A percentile compares a stretch with the other conserved stretches of the same genome.
phyloP scores from a whole-genome alignment of 1,139 yeast genomes.

The Blastobotrys proliferans region DNA sequence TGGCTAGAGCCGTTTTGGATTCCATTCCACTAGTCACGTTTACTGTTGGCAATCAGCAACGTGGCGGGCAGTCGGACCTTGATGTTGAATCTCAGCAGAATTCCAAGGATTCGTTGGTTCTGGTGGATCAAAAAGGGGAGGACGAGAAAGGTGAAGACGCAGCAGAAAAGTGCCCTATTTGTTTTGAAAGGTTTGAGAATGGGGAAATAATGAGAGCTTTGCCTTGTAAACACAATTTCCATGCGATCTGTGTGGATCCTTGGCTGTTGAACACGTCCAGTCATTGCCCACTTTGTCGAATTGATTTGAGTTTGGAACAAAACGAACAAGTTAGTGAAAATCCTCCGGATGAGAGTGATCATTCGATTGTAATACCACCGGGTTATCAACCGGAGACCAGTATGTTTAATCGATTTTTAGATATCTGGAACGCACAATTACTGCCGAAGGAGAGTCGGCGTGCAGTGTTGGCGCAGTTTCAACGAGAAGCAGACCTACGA shows the following conservation, averaged over 20 bases:
- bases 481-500: conserved; percentile 32
- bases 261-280: conserved; percentile 74
- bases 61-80: neutral
- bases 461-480: conserved; percentile 30
- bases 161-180: conserved; percentile 56
- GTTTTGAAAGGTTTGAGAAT: conserved; percentile 54
- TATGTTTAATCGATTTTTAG: conserved; percentile 31
- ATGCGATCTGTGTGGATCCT: conserved; percentile 74
- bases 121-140: neutral
- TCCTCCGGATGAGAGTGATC: conserved; percentile 21
- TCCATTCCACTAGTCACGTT: conserved; percentile 36
- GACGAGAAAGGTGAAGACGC: neutral
- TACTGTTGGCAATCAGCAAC: conserved; percentile 1
- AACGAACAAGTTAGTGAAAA: conserved; percentile 27
- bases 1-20: conserved; percentile 38
- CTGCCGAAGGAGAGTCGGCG: conserved; percentile 34
- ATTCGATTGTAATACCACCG: conserved; percentile 22
- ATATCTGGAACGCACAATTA: conserved; percentile 35
- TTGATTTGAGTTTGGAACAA: conserved; percentile 42
- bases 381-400: conserved; percentile 30
- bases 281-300: conserved; percentile 79
- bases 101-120: neutral
- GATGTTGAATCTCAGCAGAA: neutral
- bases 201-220: conserved; percentile 64
- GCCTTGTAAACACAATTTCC: conserved; percentile 80